Percentiles rank a stretch among this genome's conserved stretches.
Evolutionary conservation across 345 rosid species (phyloP).

Genomic region (Citrus glauca): DNA sequence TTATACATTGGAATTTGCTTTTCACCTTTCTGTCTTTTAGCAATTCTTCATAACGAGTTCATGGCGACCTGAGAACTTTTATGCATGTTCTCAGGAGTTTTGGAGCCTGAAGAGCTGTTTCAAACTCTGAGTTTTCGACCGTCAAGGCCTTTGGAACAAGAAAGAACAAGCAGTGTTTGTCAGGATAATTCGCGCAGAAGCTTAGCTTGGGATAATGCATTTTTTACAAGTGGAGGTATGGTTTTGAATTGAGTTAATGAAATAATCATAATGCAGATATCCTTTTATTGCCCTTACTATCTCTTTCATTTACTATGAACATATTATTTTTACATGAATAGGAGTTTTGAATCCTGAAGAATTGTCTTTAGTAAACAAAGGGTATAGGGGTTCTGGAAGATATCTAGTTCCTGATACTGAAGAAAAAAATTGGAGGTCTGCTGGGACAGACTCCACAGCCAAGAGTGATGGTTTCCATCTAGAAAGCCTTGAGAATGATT

Average conservation of each 20-base stretch:
- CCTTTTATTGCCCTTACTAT: too few species aligned
- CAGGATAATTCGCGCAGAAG: slow-evolving; percentile 32
- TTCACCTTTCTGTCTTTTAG: not conserved
- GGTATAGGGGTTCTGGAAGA: slow-evolving; percentile 28
- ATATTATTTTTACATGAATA: not conserved
- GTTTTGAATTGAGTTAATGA: not conserved
- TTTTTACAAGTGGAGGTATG: slow-evolving; percentile 42
- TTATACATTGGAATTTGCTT: too few species aligned
- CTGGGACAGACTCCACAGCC: slow-evolving; percentile 19
- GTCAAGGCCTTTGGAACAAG: slow-evolving; percentile 16
- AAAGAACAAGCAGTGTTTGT: slow-evolving; percentile 12
- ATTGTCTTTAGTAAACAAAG: slow-evolving; percentile 35
- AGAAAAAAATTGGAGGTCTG: slow-evolving; percentile 24
- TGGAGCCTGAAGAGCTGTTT: slow-evolving; percentile 60
- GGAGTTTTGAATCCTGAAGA: slow-evolving; percentile 55
- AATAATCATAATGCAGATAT: not conserved
- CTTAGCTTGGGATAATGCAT: slow-evolving; percentile 55
- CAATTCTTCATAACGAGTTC: not conserved
- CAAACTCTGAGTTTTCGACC: slow-evolving; percentile 35
- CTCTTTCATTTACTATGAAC: too few species aligned
- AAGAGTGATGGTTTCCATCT: slow-evolving; percentile 26
- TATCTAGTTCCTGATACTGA: slow-evolving; percentile 17
- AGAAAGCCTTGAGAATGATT: slow-evolving; percentile 40
- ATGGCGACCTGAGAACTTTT: too few species aligned
- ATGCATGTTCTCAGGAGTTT: slow-evolving; percentile 35